Percentiles rank a stretch among this genome's conserved stretches.
Evolutionary conservation across 768 basidiomycete genomes (phyloP).

Genomic region (Termitomyces sp.): DNA sequence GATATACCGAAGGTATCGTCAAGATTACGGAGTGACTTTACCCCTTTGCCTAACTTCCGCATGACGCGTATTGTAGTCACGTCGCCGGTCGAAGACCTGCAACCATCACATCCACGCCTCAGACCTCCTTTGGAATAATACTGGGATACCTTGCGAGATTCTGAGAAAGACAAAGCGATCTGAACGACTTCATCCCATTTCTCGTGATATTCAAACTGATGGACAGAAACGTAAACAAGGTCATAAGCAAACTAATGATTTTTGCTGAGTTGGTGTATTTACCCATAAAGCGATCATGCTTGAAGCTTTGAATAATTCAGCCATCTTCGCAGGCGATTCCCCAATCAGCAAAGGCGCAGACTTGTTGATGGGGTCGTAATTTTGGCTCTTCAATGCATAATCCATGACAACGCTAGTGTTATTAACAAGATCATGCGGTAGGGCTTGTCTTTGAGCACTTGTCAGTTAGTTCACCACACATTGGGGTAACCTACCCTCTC

Average conservation of each 20-base stretch:
- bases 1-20: neutral
- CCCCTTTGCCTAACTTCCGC: constrained; percentile 3
- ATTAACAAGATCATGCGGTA: neutral
- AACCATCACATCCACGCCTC: neutral
- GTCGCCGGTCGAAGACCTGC: neutral
- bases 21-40: neutral
- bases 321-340: neutral
- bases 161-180: neutral
- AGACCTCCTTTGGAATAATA: accelerated
- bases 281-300: neutral
- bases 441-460: neutral
- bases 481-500: neutral
- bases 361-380: constrained; percentile 2
- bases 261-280: neutral
- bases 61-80: neutral
- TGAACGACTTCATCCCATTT: constrained; percentile 1
- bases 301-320: neutral
- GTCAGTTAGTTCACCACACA: neutral
- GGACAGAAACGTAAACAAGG: neutral
- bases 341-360: neutral
- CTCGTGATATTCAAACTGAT: constrained; percentile 1
- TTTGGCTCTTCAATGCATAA: neutral
- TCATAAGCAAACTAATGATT: neutral
- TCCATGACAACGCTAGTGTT: neutral
- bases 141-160: neutral